Conservation (phyloP, 352 stramenopile genomes). For the Pythium aquatile region DNA sequence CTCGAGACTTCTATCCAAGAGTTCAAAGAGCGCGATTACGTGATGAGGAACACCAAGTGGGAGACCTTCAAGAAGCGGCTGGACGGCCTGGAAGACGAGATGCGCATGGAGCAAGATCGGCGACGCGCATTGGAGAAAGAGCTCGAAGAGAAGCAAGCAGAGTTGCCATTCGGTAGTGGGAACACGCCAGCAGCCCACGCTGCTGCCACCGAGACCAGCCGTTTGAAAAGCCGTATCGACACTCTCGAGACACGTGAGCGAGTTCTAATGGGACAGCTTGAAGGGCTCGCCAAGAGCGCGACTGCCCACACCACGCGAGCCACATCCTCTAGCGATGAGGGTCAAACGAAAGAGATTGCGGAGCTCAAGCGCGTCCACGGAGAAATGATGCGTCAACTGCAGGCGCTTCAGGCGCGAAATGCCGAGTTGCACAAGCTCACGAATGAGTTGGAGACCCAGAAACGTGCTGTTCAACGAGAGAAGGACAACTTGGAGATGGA, state of each 20-base stretch:
- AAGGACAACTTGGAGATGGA: constrained; percentile 64
- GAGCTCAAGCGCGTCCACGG: constrained; percentile 23
- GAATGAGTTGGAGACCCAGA: constrained; percentile 41
- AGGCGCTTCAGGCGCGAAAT: constrained; percentile 40
- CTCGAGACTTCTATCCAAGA: constrained; percentile 48
- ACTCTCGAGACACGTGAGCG: constrained; percentile 66
- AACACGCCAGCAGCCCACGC: constrained; percentile 12
- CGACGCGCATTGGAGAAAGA: constrained; percentile 64
- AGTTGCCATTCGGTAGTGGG: constrained; percentile 30
- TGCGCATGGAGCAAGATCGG: constrained; percentile 49
- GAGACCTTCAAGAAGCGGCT: constrained; percentile 73
- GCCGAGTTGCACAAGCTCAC: constrained; percentile 44
- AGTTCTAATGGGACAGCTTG: constrained; percentile 56
- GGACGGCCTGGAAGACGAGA: constrained; percentile 61
- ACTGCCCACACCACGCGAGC: constrained; percentile 29
- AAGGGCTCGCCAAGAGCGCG: constrained; percentile 30
- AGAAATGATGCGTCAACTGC: constrained; percentile 53
- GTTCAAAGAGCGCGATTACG: constrained; percentile 58
- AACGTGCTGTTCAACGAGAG: constrained; percentile 40
- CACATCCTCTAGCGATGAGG: constrained; percentile 25
- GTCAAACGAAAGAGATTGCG: constrained; percentile 24
- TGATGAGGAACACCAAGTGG: constrained; percentile 59
- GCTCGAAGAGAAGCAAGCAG: constrained; percentile 45
- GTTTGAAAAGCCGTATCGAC: constrained; percentile 58
- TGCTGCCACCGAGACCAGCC: constrained; percentile 34